phyloP scores from a whole-genome alignment of 495 filamentous ascomycete species.

The Cercophora scortea region DNA sequence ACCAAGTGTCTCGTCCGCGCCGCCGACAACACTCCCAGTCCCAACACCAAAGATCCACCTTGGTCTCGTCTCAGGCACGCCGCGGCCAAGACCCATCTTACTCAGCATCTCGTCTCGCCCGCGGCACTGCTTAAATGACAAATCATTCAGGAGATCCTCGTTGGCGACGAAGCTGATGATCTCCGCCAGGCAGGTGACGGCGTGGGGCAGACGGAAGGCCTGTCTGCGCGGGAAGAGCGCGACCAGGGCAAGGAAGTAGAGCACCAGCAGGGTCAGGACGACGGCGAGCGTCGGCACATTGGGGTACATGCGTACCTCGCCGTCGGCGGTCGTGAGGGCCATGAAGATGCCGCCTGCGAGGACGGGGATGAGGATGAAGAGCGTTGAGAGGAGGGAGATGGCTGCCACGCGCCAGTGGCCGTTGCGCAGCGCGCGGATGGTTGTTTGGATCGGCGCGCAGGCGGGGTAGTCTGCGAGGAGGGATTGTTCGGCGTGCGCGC shows the following conservation, averaged over 20 bases:
- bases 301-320: conserved; percentile 58
- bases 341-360: conserved; percentile 76
- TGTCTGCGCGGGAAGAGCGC: conserved; percentile 46
- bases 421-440: conserved; percentile 52
- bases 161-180: conserved; percentile 68
- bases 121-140: conserved; percentile 42
- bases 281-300: conserved; percentile 61
- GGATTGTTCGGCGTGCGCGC: conserved; percentile 56
- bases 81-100: conserved; percentile 24
- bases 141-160: conserved; percentile 59
- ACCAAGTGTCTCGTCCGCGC: conserved; percentile 24
- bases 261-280: conserved; percentile 58
- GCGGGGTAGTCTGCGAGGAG: conserved; percentile 68
- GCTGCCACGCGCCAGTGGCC: conserved; percentile 65
- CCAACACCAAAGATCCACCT: conserved; percentile 30
- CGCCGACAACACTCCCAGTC: neutral
- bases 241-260: conserved; percentile 49
- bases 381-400: conserved; percentile 55
- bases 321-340: conserved; percentile 54
- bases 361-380: conserved; percentile 62
- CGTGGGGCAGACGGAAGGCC: conserved; percentile 58
- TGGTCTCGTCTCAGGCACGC: conserved; percentile 23
- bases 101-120: conserved; percentile 20
- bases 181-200: conserved; percentile 62
- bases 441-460: conserved; percentile 54